A percentile compares a stretch with the other conserved stretches of the same genome.
phyloP scores from a whole-genome alignment of 2,329 filamentous ascomycete species.

The Fusarium lateritium region DNA sequence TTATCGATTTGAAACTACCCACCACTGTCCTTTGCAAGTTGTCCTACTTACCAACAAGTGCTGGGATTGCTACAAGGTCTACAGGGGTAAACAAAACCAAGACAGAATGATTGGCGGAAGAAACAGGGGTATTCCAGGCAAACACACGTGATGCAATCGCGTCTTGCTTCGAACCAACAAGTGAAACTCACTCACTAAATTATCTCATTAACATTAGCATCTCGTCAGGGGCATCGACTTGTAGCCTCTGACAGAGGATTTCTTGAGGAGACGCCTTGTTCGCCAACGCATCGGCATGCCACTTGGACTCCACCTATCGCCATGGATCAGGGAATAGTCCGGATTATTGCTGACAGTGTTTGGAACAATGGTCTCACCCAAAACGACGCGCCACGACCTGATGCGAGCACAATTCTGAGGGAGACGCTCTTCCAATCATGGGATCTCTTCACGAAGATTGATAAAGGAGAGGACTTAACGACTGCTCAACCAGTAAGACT shows the following conservation, averaged over 20 bases:
- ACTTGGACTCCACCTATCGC: neutral
- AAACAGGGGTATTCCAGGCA: neutral
- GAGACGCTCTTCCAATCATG: conserved; percentile 4
- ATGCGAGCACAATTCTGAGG: conserved; percentile 2
- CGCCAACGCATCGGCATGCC: neutral
- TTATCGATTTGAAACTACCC: too few species aligned
- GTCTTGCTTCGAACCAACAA: neutral
- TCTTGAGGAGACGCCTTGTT: too few species aligned
- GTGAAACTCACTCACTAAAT: neutral
- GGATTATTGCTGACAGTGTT: neutral
- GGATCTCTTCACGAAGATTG: neutral
- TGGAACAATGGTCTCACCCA: neutral
- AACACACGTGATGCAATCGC: neutral
- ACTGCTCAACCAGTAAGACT: neutral
- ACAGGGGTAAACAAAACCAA: neutral
- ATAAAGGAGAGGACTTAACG: accelerated
- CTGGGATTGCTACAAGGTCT: too few species aligned
- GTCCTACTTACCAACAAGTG: too few species aligned
- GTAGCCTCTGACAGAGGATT: too few species aligned
- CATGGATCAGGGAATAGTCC: conserved; percentile 3
- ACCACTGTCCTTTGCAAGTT: too few species aligned
- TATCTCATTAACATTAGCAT: neutral
- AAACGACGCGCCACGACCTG: conserved; percentile 3
- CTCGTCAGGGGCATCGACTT: too few species aligned
- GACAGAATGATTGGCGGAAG: neutral